Base-by-base conservation (phyloP, 2,329 filamentous ascomycete species). In the Trichoderma lentiforme region DNA sequence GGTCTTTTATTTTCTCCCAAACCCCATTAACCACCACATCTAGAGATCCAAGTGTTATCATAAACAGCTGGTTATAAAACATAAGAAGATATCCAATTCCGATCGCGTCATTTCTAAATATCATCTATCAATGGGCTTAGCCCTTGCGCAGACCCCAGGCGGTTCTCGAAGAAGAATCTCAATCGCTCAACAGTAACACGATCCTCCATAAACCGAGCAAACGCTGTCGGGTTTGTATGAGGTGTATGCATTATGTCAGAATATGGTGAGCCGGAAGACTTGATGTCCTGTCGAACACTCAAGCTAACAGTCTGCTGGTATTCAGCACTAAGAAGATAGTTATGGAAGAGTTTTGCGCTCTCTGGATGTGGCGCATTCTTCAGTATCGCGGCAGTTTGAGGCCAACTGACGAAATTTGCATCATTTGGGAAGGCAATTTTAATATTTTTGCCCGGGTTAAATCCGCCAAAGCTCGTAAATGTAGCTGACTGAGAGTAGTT, bases 301-400 rank as follows among this genome's bases (percentile, higher is more conserved):
- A 82, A 77, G 4, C 78, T 78, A 4, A 67, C 72, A 0, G 71
- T 61, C 8, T 75, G 68, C 75, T 86, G 83, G 61, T 74, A 81
- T 70, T 85, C 84, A 2, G 78, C 71, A 70, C 80, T 84, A 12
- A 87, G 76, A 6, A 87, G 72, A 75, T 77, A 88, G 75, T 81
- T 84, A 74, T 84, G 81, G 9, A 88, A 80, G 30, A 88, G 77
- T 78, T 87, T 88, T 32, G 86, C 84, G 36, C 81, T 81, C 76
- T 88, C 85, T 0, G 84, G 84, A 64, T 85, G 84, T 0, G 84
- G 84, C 0, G 86, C 84, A 34, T 84, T 78, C 68, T 82, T 83
- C 34, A 85, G 78, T 71, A 88, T 88, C 1, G 81, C 86, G 1
- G 78, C 84, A 0, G 77, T 81, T 74, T 88, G 86, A 0, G 84